A percentile compares a stretch with the other conserved stretches of the same genome.
Conservation (phyloP, 106 monocot genomes). For the Dendrobium catenatum region DNA sequence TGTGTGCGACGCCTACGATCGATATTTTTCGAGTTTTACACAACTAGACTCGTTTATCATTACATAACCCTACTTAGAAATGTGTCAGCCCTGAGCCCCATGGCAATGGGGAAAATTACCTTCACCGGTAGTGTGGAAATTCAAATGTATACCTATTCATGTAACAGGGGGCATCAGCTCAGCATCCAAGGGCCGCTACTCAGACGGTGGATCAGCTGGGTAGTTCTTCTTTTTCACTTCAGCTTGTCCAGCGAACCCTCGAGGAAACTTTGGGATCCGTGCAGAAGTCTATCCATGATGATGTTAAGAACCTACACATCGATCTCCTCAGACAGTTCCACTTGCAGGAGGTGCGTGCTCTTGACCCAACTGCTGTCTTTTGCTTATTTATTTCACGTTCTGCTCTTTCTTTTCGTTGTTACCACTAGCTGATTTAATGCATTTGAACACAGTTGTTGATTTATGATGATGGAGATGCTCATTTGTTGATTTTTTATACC, state of each 20-base stretch:
- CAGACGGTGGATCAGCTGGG: constrained; percentile 39
- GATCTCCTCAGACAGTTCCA: constrained; percentile 94
- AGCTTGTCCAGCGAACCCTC: constrained; percentile 81
- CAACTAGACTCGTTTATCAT: neutral
- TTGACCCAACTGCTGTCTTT: neutral
- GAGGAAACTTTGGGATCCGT: constrained; percentile 79
- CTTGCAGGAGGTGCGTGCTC: constrained; percentile 67
- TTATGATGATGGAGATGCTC: neutral
- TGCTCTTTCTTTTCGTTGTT: no score
- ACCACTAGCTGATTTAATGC: neutral
- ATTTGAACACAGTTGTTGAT: neutral
- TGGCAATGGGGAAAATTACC: neutral
- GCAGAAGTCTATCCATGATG: constrained; percentile 75
- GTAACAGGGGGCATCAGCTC: constrained; percentile 42
- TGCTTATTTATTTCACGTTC: no score
- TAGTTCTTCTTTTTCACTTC: constrained; percentile 78
- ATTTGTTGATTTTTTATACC: no score
- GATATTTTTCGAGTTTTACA: no score
- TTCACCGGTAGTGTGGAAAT: neutral
- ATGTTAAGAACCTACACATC: constrained; percentile 88
- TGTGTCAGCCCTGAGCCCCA: no score
- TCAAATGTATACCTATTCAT: constrained; percentile 4
- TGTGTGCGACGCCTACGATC: no score
- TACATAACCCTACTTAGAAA: neutral
- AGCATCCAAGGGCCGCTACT: constrained; percentile 17